Base-by-base conservation (phyloP, 441 rosid genomes). In the Corymbia citriodora region DNA sequence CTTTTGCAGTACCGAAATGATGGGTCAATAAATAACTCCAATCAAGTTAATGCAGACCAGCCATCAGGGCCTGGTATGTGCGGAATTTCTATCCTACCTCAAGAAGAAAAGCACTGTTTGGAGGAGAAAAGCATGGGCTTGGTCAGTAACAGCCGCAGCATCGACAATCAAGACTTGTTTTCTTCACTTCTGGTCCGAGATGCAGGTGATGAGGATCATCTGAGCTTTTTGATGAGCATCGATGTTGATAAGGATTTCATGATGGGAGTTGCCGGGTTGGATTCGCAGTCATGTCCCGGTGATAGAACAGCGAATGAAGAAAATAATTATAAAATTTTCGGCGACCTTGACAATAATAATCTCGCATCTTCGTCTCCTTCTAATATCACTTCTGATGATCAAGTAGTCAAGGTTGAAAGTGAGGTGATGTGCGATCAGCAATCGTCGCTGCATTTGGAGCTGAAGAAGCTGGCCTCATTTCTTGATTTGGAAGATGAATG, bases 381-480 rank as follows among this genome's bases (percentile, higher is more conserved):
- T 19, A 49, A 36, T 36, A 3, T 16, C 82, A 19, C 82, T 72
- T 45, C 52, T 23, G 6, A 81, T 19, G 88, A 89, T 18, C 89
- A 88, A 33, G 48, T 27, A 45, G 52, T 23, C 14, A 81, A 12
- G 82, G 54, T 25, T 27, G 81, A 50, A 6, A 68, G 18, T 29
- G 40, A 17, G 31, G 59, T 15, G 81, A 53, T 45, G 29, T 12
- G 18, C 8, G 65, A 61, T 45, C 70, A 36, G 55, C 52, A 79
- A 23, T 40, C n/a, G 50, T 45, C 72, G 27, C 61, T 89, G 27
- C 87, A 55, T 55, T 36, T 57, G 87, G 90, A 79, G 88, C 87
- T 89, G 90, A 81, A 89, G 90, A 89, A 89, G 61, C 61, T 81
- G 90, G 90, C 90, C 40, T 36, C 45, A 12, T 89, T 89, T 89